phyloP scores from a whole-genome alignment of 257 asterid genomes.

The Scutellaria minor region DNA sequence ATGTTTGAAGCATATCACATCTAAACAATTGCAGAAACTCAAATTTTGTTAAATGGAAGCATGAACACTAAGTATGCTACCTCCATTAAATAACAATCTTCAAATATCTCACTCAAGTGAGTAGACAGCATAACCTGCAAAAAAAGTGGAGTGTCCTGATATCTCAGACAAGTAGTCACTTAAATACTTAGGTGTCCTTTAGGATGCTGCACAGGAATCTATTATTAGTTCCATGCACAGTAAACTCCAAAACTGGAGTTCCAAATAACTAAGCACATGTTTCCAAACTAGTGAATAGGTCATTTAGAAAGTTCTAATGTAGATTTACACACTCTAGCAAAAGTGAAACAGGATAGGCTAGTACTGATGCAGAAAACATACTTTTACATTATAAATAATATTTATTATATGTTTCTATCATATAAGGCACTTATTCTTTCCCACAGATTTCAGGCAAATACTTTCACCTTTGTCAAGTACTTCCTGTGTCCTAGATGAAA shows the following conservation, averaged over 20 bases:
- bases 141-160: constrained; percentile 32
- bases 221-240: background rate
- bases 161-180: constrained; percentile 21
- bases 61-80: constrained; percentile 47
- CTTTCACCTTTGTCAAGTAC: constrained; percentile 15
- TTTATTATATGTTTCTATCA: constrained; percentile 1
- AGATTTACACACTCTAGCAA: background rate
- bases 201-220: constrained; percentile 6
- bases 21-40: constrained; percentile 33
- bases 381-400: constrained; percentile 7
- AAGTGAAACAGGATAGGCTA: background rate
- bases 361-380: background rate
- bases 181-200: constrained; percentile 7
- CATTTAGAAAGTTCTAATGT: constrained; percentile 21
- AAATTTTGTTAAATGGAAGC: constrained; percentile 31
- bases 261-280: constrained; percentile 11
- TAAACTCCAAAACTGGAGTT: background rate
- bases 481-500: constrained; percentile 18
- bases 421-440: constrained; percentile 16
- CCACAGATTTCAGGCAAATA: constrained; percentile 21
- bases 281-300: constrained; percentile 6
- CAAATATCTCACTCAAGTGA: constrained; percentile 91
- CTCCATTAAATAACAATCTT: constrained; percentile 69
- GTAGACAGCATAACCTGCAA: constrained; percentile 90
- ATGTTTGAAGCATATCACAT: constrained; percentile 27